Base-by-base conservation (phyloP, 306 rosid genomes). In the Heteromeles arbutifolia region DNA sequence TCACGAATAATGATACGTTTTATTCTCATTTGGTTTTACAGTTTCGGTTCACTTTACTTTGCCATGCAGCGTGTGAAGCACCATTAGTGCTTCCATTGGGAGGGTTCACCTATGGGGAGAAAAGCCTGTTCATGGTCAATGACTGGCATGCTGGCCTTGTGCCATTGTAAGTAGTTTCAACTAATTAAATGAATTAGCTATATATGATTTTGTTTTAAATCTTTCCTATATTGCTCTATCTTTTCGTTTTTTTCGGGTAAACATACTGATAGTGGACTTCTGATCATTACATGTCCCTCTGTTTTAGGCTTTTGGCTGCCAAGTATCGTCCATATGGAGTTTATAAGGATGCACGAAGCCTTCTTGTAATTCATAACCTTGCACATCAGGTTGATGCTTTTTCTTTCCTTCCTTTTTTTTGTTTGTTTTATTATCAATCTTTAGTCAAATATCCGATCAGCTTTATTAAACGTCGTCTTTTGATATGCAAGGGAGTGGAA, bases 131-230 rank as follows among this genome's bases (percentile, higher is more conserved):
- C 87, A 85, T 93, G 21, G 90, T 75, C 77, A 93, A 93, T 75
- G 98, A 93, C 84, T 93, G 98, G 98, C 98, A 93, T 85, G 97
- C 98, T 61, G 87, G 98, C 81, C 90, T 93, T 53, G 98, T 93
- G 56, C 87, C 98, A 65, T 82, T 89, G 98, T 93, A 89, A 74
- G 96, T 69, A 62, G 28, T 21, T 63, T 66, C 73, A 68, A 25
- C 69, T 52, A 74, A 22, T 75, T 58, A 24, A 53, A 79, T 34
- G 56, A 2, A 54, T 41, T 15, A 58, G 22, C 34, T 34, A 4
- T 13, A 12, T 34, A 18, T 41, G 28, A 62, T 22, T 22, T 8
- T 14, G 22, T 54, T 29, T 34, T 29, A 62, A 68, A 41, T 74
- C 57, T 53, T 64, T 59, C 41, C 74, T 28, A 29, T 15, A 19